Evolutionary conservation across 2,329 filamentous ascomycete genomes (phyloP).

Genomic region (Cladophialophora exuberans): DNA sequence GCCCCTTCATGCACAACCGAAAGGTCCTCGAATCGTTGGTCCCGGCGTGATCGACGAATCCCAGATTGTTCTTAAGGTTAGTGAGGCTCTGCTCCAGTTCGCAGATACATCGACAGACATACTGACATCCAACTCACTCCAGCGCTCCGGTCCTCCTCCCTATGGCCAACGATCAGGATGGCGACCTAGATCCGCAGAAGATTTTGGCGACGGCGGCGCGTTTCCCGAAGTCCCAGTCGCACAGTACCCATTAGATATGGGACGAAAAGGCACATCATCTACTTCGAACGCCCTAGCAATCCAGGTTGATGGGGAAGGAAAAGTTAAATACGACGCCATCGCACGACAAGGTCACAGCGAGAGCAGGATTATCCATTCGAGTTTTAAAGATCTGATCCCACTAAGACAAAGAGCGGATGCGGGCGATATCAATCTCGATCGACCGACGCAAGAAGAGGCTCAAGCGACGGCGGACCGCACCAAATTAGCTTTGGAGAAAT

Average conservation of each 20-base stretch:
- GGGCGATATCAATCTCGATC: slow-evolving; percentile 83
- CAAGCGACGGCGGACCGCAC: slow-evolving; percentile 84
- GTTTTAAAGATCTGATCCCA: slow-evolving; percentile 95
- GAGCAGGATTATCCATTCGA: slow-evolving; percentile 84
- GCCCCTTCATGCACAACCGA: slow-evolving; percentile 70
- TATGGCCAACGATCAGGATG: slow-evolving; percentile 88
- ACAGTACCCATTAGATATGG: slow-evolving; percentile 96
- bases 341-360: slow-evolving; percentile 85
- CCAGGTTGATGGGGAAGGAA: slow-evolving; percentile 87
- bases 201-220: slow-evolving; percentile 94
- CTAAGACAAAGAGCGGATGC: slow-evolving; percentile 89
- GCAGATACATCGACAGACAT: background rate
- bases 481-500: slow-evolving; percentile 76
- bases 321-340: slow-evolving; percentile 95
- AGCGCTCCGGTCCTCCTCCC: slow-evolving; percentile 80
- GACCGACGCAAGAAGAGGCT: slow-evolving; percentile 84
- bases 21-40: slow-evolving; percentile 80
- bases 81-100: background rate
- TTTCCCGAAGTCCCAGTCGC: slow-evolving; percentile 93
- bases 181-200: slow-evolving; percentile 84
- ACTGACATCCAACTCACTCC: slow-evolving; percentile 22
- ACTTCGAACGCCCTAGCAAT: slow-evolving; percentile 87
- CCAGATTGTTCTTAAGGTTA: slow-evolving; percentile 77
- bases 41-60: slow-evolving; percentile 79
- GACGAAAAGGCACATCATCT: slow-evolving; percentile 68